Conservation (phyloP, 306 rosid genomes). For the Rosa lucieae region DNA sequence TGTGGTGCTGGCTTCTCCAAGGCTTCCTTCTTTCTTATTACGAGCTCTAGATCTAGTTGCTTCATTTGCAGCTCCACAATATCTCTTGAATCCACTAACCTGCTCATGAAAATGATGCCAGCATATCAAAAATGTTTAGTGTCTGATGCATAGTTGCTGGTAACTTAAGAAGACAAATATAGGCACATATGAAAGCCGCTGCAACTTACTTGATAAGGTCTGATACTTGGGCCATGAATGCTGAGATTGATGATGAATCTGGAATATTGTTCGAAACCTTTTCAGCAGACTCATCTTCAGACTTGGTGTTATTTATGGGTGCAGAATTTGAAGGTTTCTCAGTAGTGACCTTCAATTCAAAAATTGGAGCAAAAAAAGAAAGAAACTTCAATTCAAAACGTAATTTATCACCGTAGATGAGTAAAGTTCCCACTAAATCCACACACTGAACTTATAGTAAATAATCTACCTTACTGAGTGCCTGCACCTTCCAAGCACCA, state of each 20-base stretch:
- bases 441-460: background rate
- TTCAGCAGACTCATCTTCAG: constrained; percentile 36
- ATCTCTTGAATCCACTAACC: constrained; percentile 95
- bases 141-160: background rate
- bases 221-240: constrained; percentile 81
- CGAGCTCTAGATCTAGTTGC: constrained; percentile 71
- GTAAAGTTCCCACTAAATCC: background rate
- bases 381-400: constrained; percentile 32
- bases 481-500: constrained; percentile 44
- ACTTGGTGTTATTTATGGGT: constrained; percentile 38
- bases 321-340: constrained; percentile 65
- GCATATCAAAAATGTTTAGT: background rate
- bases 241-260: constrained; percentile 52
- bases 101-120: constrained; percentile 33
- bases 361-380: constrained; percentile 4
- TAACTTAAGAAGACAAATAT: background rate
- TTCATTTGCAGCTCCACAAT: constrained; percentile 76
- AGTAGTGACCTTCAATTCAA: constrained; percentile 41
- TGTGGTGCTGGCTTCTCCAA: constrained; percentile 58
- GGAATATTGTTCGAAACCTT: constrained; percentile 33
- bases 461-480: constrained; percentile 46
- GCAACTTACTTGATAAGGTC: constrained; percentile 76
- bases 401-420: constrained; percentile 15
- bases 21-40: constrained; percentile 80
- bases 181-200: constrained; percentile 3